Base-by-base conservation (phyloP, 1,284 basidiomycete genomes). In the Pyrrhoderma noxium region DNA sequence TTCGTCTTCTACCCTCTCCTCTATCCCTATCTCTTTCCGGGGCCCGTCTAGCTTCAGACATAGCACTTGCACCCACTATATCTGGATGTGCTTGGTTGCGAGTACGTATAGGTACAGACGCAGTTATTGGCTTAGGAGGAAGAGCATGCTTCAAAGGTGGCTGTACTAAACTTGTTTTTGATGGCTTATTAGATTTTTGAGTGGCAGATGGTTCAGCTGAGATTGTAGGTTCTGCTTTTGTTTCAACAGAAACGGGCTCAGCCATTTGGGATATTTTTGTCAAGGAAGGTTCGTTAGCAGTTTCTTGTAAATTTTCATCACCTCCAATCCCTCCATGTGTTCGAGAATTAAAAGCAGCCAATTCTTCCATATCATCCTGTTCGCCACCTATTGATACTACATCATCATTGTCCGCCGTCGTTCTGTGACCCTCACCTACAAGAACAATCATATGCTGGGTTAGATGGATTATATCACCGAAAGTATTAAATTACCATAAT, bases 351-450 rank as follows among this genome's bases (percentile, higher is more conserved):
- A 68, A 67, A 49, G 68, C 63, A 45, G 66, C 65, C 48, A 65
- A 64, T 35, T 71, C 69, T 45, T 64, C 62, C 57, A 64, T 61
- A 56, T 84, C 80, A 49, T 82, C 82, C 50, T 85, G 82, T 61
- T 85, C 82, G 57, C 80, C 80, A 54, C 81, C 82, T 42, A 85
- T 73, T 45, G 81, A 86, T 55, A 85, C 80, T 51, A 78, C 80
- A 61, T 85, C 84, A 59, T 80, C 81, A 44, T 69, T 73, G 56
- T 80, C 80, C 56, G 80, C 79, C 14, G 66, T 35, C 16, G 53
- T 9, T 23, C 19, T 42, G 19, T 25, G 53, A 19, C 37, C 66
- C 35, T 61, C 62, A 31, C 56, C 58, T 23, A 34, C 41, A 45
- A 45, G 14, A 23, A 46, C 16, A 14, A 14, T 49, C 25, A 52